phyloP scores from a whole-genome alignment of 2,329 filamentous ascomycete species.

The Alternaria metachromatica region DNA sequence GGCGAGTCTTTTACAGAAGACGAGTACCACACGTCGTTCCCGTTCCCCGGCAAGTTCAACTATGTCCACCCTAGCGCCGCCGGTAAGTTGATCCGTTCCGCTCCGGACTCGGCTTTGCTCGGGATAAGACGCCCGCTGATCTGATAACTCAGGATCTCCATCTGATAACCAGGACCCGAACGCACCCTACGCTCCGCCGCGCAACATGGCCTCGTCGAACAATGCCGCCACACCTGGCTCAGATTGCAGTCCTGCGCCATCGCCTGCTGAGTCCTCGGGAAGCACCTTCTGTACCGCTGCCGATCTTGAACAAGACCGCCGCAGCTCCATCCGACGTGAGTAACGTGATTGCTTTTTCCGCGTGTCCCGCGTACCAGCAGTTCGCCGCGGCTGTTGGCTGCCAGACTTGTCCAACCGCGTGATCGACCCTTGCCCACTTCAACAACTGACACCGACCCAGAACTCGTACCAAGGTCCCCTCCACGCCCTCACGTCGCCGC shows the following conservation, averaged over 20 bases:
- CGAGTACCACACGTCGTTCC: too few relatives aligned
- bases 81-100: slow-evolving; percentile 13
- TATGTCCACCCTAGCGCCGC: not conserved
- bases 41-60: too few relatives aligned
- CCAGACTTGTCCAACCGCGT: not conserved
- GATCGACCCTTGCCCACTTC: not conserved
- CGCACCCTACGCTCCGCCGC: slow-evolving; percentile 14
- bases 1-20: not conserved
- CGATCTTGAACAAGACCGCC: slow-evolving; percentile 19
- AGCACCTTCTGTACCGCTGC: slow-evolving; percentile 8
- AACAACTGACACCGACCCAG: slow-evolving; percentile 17
- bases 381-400: slow-evolving; percentile 14
- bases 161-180: slow-evolving; percentile 25
- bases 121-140: slow-evolving; percentile 20
- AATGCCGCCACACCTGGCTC: slow-evolving; percentile 18
- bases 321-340: slow-evolving; percentile 27
- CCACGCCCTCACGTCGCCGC: slow-evolving; percentile 13
- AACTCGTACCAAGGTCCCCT: slow-evolving; percentile 13
- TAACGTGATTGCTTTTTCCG: slow-evolving; percentile 14
- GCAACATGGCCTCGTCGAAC: slow-evolving; percentile 21
- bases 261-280: slow-evolving; percentile 4
- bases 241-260: slow-evolving; percentile 4
- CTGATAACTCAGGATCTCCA: slow-evolving; percentile 32
- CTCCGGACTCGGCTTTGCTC: slow-evolving; percentile 27
- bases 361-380: not conserved